Conservation (phyloP, 2,329 filamentous ascomycete genomes). For the Beauveria asiatica region DNA sequence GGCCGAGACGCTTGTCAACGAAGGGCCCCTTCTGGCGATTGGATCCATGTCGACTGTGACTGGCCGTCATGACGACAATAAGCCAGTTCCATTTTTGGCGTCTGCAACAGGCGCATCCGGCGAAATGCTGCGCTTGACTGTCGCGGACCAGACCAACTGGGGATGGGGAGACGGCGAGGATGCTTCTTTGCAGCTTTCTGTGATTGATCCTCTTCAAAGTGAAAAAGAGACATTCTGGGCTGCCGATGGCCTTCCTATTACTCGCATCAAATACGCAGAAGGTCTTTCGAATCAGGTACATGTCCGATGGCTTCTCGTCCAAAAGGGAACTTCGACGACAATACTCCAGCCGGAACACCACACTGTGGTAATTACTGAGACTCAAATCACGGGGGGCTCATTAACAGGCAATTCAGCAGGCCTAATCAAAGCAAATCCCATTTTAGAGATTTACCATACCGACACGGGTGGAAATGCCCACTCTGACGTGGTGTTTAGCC, state of each 20-base stretch:
- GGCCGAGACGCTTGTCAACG: constrained; percentile 17
- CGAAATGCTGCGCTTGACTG: constrained; percentile 47
- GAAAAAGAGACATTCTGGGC: constrained; percentile 47
- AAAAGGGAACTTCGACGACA: constrained; percentile 42
- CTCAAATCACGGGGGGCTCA: constrained; percentile 4
- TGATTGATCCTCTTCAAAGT: constrained; percentile 30
- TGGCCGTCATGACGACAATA: constrained; percentile 15
- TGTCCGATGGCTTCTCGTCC: constrained; percentile 45
- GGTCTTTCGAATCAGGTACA: constrained; percentile 28
- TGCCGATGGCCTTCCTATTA: constrained; percentile 41
- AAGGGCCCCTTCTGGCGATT: constrained; percentile 39
- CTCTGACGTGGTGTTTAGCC: constrained; percentile 57
- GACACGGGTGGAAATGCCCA: constrained; percentile 48
- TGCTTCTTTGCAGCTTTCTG: constrained; percentile 38
- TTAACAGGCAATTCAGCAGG: constrained; percentile 29
- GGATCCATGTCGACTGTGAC: constrained; percentile 43
- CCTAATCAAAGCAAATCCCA: constrained; percentile 45
- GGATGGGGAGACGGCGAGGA: constrained; percentile 43
- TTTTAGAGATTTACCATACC: constrained; percentile 42
- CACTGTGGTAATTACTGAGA: constrained; percentile 24
- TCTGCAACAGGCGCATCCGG: constrained; percentile 48
- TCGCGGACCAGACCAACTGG: constrained; percentile 41
- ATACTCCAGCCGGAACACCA: constrained; percentile 44
- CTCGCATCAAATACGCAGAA: constrained; percentile 40
- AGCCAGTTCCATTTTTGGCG: constrained; percentile 31